A percentile compares a stretch with the other conserved stretches of the same genome.
phyloP scores from a whole-genome alignment of 257 asterid genomes.

The Agastache rugosa region DNA sequence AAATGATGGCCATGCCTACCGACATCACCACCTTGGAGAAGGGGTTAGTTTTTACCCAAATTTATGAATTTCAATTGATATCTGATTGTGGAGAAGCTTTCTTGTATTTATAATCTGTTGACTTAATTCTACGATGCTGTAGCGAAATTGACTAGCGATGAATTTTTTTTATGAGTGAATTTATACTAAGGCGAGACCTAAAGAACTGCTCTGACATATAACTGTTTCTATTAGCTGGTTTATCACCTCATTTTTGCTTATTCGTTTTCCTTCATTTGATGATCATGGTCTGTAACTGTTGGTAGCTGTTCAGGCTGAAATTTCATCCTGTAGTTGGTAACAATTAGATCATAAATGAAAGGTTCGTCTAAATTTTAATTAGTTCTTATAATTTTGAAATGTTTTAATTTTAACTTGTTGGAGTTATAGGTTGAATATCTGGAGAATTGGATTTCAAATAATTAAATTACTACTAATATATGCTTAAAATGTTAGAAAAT shows the following conservation, averaged over 20 bases:
- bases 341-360: neutral
- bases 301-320: neutral
- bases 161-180: neutral
- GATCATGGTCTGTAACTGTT: slow-evolving; percentile 11
- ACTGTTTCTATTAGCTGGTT: neutral
- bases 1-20: slow-evolving; percentile 52
- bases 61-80: slow-evolving; percentile 19
- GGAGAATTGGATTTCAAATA: neutral
- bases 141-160: neutral
- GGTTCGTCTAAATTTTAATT: neutral
- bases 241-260: neutral
- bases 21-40: slow-evolving; percentile 68
- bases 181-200: neutral
- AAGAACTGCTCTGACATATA: too few relatives aligned
- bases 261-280: slow-evolving; percentile 8
- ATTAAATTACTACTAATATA: neutral
- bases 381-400: slow-evolving; percentile 12
- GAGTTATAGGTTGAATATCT: slow-evolving; percentile 8
- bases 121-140: neutral
- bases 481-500: slow-evolving; percentile 8
- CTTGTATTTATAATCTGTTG: neutral
- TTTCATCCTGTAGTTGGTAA: slow-evolving; percentile 14
- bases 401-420: slow-evolving; percentile 6
- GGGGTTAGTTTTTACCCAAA: slow-evolving; percentile 45
- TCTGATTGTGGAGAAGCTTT: neutral